Base-by-base conservation (phyloP, 352 stramenopile genomes). In the Globisporangium alternatum region DNA sequence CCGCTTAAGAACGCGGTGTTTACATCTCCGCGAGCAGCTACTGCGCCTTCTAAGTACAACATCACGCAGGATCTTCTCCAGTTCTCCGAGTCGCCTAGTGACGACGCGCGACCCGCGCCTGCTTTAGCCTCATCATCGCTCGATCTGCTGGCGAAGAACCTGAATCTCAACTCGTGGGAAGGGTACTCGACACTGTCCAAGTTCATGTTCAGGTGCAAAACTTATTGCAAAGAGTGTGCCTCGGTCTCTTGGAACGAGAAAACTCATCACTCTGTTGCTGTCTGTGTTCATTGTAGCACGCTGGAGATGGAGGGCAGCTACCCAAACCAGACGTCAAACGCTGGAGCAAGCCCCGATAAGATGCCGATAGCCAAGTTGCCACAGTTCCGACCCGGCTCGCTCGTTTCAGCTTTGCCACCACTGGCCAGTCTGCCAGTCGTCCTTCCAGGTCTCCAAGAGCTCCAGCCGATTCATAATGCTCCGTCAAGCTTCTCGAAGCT, bases 141-240 rank as follows among this genome's bases (percentile, higher is more conserved):
- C 7, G 70, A 82, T 56, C n/a, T 72, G 2, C 56, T 83, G 5
- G 62, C 67, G 33, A 74, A 77, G 44, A 83, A 72, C 47, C 58
- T 83, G 55, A 84, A 83, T 28, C 56, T 89, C 17, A 74, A 66
- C 25, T 77, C 75, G 1, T 91, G 82, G 82, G 80, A 91, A 62
- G 79, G 78, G n/a, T 91, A 89, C 55, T 86, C 83, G n/a, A 80
- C 74, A 22, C 39, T 91, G 52, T 91, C 83, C 10, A 87, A 80
- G 64, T 70, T 90, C 58, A 83, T 91, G 68, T 83, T 89, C 69
- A 91, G 78, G 81, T 86, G 56, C n/a, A 53, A 48, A 49, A 51
- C 35, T 47, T 13, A 17, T 13, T 35, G 21, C 52, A 28, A 28
- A 28, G 25, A 28, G 37, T 30, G 10, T 33, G 13, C 28, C 2